A percentile compares a stretch with the other conserved stretches of the same genome.
These are phyloP conservation scores for Gentiana macrophylla DNA, from an alignment of 257 asterid genomes.

Conservation along the genomic window DNA sequence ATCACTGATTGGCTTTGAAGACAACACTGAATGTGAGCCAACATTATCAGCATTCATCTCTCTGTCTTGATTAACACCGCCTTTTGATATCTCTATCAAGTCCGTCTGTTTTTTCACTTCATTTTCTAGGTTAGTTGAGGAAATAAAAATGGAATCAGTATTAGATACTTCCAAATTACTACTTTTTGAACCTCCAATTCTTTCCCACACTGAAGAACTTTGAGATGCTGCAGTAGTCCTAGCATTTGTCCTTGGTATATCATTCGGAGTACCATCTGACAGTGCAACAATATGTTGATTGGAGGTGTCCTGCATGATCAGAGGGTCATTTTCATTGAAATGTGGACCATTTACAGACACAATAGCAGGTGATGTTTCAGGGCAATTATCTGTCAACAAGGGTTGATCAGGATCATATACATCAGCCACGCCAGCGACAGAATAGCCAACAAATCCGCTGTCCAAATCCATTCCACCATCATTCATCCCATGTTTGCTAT, in stretches of 20 bases:
- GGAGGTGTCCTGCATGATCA: slow-evolving; percentile 32
- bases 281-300: slow-evolving; percentile 28
- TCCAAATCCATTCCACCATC: slow-evolving; percentile 46
- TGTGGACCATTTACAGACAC: slow-evolving; percentile 35
- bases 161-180: slow-evolving; percentile 39
- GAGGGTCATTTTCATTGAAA: slow-evolving; percentile 36
- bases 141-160: slow-evolving; percentile 28
- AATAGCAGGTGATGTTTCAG: slow-evolving; percentile 55
- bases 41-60: slow-evolving; percentile 29
- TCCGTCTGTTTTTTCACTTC: slow-evolving; percentile 31
- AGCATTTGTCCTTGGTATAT: slow-evolving; percentile 27
- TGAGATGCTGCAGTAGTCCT: slow-evolving; percentile 40
- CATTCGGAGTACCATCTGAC: slow-evolving; percentile 42
- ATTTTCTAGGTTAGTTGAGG: slow-evolving; percentile 31
- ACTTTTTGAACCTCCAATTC: slow-evolving; percentile 40
- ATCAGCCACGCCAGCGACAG: slow-evolving; percentile 58
- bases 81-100: slow-evolving; percentile 20
- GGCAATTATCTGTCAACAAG: slow-evolving; percentile 59
- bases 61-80: slow-evolving; percentile 18
- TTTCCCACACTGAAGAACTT: slow-evolving; percentile 71
- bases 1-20: slow-evolving; percentile 39
- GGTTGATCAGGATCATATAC: slow-evolving; percentile 99
- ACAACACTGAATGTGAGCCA: slow-evolving; percentile 31
- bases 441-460: slow-evolving; percentile 38
- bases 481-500: slow-evolving; percentile 38